A percentile compares a stretch with the other conserved stretches of the same genome.
Conservation (phyloP, 352 stramenopile species). For the Plasmopara viticola region DNA sequence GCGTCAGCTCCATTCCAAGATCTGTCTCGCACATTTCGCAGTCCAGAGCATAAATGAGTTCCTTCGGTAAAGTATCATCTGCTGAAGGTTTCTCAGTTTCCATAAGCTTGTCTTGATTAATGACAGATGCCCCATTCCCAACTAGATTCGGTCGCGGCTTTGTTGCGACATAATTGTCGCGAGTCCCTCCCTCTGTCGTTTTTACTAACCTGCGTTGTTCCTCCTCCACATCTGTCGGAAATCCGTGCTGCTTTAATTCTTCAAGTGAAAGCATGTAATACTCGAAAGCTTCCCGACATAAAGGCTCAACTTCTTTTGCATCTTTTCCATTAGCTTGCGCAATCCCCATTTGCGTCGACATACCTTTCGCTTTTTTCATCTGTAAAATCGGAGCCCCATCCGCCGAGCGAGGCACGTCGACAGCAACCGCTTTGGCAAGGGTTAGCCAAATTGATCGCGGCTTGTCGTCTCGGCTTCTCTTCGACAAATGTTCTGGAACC, state of each 20-base stretch:
- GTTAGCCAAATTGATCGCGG: constrained; percentile 54
- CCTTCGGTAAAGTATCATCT: constrained; percentile 4
- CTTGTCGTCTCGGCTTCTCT: constrained; percentile 36
- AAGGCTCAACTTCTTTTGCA: not conserved
- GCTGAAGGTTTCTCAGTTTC: constrained; percentile 19
- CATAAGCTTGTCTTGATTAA: constrained; percentile 19
- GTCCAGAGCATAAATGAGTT: constrained; percentile 68
- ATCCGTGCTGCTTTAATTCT: constrained; percentile 69
- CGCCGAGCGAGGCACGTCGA: constrained; percentile 43
- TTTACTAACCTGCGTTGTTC: constrained; percentile 54
- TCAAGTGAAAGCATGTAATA: constrained; percentile 59
- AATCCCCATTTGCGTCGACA: constrained; percentile 8
- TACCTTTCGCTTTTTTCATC: constrained; percentile 6
- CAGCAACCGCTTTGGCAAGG: constrained; percentile 49
- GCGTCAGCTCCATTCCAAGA: constrained; percentile 76
- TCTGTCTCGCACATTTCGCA: constrained; percentile 89
- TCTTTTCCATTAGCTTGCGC: not conserved
- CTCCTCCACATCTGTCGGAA: constrained; percentile 47
- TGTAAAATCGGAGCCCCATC: constrained; percentile 36
- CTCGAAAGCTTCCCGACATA: constrained; percentile 19
- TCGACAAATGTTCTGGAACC: constrained; percentile 52
- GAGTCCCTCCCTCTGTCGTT: constrained; percentile 40
- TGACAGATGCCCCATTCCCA: constrained; percentile 2
- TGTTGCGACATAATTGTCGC: constrained; percentile 54
- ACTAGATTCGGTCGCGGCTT: constrained; percentile 21